Conservation (phyloP, 108 stramenopile genomes). For the Conticribra weissflogii region DNA sequence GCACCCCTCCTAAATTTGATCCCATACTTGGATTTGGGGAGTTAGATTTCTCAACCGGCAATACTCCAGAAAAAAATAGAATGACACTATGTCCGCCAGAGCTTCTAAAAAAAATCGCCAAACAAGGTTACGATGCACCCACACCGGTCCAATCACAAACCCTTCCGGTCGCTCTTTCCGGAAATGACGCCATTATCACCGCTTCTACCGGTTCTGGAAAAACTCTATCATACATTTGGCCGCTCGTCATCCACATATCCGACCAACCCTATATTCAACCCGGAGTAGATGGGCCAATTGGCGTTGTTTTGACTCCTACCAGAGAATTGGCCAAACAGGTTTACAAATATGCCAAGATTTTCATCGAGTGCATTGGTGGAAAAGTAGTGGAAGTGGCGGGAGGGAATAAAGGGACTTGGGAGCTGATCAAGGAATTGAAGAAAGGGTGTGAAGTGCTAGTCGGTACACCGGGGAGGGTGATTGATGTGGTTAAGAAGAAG, state of each 20-base stretch:
- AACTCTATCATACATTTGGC: constrained; percentile 92
- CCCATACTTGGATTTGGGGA: constrained; percentile 63
- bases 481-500: constrained; percentile 87
- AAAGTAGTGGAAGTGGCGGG: constrained; percentile 75
- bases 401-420: constrained; percentile 65
- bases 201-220: constrained; percentile 92
- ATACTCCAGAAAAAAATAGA: neutral
- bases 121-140: constrained; percentile 64
- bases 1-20: constrained; percentile 52
- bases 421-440: constrained; percentile 67
- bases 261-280: constrained; percentile 53
- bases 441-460: constrained; percentile 80
- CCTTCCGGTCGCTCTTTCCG: constrained; percentile 63
- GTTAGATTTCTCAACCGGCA: neutral
- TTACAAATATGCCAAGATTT: constrained; percentile 53
- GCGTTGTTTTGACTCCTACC: constrained; percentile 92
- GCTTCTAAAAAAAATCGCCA: constrained; percentile 30
- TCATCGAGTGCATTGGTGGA: constrained; percentile 49
- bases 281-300: constrained; percentile 43
- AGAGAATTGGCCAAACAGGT: constrained; percentile 96
- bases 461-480: constrained; percentile 96
- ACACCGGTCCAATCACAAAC: constrained; percentile 95
- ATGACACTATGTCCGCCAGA: constrained; percentile 47
- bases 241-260: constrained; percentile 75
- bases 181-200: constrained; percentile 75